A percentile compares a stretch with the other conserved stretches of the same genome.
Conservation (phyloP, 2,329 filamentous ascomycete genomes). For the Aspergillus sp. region DNA sequence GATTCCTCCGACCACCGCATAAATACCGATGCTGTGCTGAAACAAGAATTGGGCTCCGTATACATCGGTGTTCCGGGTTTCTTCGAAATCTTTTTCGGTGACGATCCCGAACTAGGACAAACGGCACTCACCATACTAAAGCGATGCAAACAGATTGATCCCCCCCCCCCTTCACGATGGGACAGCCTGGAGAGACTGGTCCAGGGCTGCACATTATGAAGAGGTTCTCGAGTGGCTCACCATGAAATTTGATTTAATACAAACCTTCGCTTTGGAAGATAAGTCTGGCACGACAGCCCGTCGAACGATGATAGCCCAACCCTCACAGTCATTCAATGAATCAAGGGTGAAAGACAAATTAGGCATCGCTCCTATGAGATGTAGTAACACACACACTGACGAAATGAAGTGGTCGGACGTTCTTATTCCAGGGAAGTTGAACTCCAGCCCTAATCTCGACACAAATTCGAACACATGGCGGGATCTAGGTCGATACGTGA, state of each 20-base stretch:
- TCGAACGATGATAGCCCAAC: constrained; percentile 19
- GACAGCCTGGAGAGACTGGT: constrained; percentile 29
- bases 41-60: constrained; percentile 26
- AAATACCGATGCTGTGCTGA: constrained; percentile 27
- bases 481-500: constrained; percentile 9
- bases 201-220: constrained; percentile 22
- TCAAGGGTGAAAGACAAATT: constrained; percentile 34
- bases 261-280: background rate
- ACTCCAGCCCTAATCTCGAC: constrained; percentile 1
- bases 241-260: constrained; percentile 10
- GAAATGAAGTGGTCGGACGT: constrained; percentile 1
- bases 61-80: constrained; percentile 26
- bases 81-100: constrained; percentile 25
- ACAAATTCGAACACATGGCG: constrained; percentile 7
- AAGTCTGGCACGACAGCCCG: background rate
- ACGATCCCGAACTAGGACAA: background rate
- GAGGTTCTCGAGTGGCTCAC: constrained; percentile 28
- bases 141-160: constrained; percentile 22
- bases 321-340: constrained; percentile 12
- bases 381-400: too few species aligned
- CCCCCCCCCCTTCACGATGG: constrained; percentile 19
- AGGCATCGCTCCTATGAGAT: constrained; percentile 35
- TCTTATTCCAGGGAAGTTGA: constrained; percentile 2
- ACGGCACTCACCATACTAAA: constrained; percentile 3
- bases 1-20: constrained; percentile 29